These are phyloP conservation scores for Geotrichum fermentans DNA, from an alignment of 1,139 yeast genomes.

Conservation along the genomic window DNA sequence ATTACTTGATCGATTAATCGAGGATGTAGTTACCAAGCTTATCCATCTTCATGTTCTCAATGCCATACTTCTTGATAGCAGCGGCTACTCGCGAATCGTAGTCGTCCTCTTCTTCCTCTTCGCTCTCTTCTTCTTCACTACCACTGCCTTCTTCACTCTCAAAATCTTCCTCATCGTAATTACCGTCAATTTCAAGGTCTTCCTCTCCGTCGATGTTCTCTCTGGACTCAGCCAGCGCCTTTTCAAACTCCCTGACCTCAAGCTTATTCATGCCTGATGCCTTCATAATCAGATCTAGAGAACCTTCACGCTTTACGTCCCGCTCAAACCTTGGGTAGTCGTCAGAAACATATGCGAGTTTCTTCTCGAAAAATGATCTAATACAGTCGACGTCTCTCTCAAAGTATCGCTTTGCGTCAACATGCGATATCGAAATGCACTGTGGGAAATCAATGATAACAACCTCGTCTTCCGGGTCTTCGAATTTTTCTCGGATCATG, in stretches of 20 bases:
- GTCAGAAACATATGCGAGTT: slow-evolving; percentile 70
- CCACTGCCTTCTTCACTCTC: slow-evolving; percentile 33
- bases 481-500: slow-evolving; percentile 64
- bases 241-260: slow-evolving; percentile 66
- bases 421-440: slow-evolving; percentile 88
- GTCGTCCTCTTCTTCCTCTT: slow-evolving; percentile 37
- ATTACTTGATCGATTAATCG: slow-evolving; percentile 35
- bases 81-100: slow-evolving; percentile 32
- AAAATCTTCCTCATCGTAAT: slow-evolving; percentile 35
- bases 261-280: slow-evolving; percentile 90
- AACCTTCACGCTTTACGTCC: slow-evolving; percentile 64
- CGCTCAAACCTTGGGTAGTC: slow-evolving; percentile 76
- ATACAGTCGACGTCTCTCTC: slow-evolving; percentile 91
- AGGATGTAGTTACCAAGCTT: slow-evolving; percentile 73
- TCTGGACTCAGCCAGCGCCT: slow-evolving; percentile 61
- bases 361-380: slow-evolving; percentile 71
- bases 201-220: slow-evolving; percentile 39
- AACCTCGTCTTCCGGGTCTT: slow-evolving; percentile 51
- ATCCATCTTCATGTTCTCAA: slow-evolving; percentile 76
- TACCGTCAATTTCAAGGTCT: slow-evolving; percentile 39
- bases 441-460: slow-evolving; percentile 97
- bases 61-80: slow-evolving; percentile 49
- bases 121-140: slow-evolving; percentile 28
- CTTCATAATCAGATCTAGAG: slow-evolving; percentile 74
- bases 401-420: slow-evolving; percentile 81